Evolutionary conservation across 805 yeast genomes (phyloP), one percentile per base, ranked within the genome.

Genomic region (Torulaspora quercuum): DNA sequence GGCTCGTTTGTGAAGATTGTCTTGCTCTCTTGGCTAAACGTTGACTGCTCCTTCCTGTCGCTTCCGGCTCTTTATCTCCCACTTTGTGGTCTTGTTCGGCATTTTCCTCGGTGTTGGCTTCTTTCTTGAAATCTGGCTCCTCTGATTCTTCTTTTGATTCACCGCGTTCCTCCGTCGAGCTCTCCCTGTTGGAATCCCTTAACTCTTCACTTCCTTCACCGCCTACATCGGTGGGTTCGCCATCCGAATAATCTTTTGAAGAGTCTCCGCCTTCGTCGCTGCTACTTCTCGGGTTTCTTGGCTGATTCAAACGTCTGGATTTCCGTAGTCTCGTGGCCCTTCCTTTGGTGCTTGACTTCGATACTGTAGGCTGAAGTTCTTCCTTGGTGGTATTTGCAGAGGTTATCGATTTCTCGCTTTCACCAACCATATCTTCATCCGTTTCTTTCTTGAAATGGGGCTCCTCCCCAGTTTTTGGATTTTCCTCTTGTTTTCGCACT

Each of bases 11-110:
- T 7, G 29, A 41, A 4, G 53, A 46, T 26, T 49, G 50, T 32
- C 57, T 48, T 6, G 55, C 49, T 24, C 61, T 40, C 37, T 45
- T 52, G 6, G 58, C 58, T 13, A 53, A 20, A 2, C 57, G 55
- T 34, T 41, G 43, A 15, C 39, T 33, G 14, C 14, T 19, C 17
- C 37, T 35, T 10, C 16, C 23, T 7, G 12, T 19, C 7, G 30
- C 28, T 14, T 11, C 17, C 4, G 32, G 18, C 13, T 32, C 40
- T 17, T 8, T 21, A n/a, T 24, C 25, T n/a, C 42, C 39, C 22
- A 32, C 31, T 12, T 30, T 49, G 15, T 41, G 29, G 5, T 42
- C 44, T 18, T 41, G 47, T 15, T 38, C 50, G 22, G 46, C 49
- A 3, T 38, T 46, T 17, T 34, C 50, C 7, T 26, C 38, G n/a